These are phyloP conservation scores for Adansonia rubrostipa DNA, from an alignment of 441 rosid species.

Conservation along the genomic window DNA sequence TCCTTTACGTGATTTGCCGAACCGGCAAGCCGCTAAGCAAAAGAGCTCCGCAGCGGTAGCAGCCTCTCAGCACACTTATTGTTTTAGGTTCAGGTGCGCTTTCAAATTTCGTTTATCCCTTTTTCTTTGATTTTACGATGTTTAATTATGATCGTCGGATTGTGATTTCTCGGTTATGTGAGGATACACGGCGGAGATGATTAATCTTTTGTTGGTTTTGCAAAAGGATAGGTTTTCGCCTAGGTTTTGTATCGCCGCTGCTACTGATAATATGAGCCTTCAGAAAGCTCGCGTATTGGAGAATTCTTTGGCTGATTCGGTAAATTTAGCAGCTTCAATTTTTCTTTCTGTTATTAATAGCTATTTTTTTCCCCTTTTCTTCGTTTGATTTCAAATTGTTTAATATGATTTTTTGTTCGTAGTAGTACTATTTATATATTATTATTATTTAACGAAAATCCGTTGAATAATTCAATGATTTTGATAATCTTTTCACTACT, in stretches of 20 bases:
- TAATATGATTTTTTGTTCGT: background rate
- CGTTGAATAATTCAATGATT: too few relatives aligned
- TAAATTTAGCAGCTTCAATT: conserved; percentile 10
- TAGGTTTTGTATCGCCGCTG: conserved; percentile 80
- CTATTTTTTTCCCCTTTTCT: background rate
- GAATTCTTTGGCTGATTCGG: conserved; percentile 52
- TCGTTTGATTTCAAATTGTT: background rate
- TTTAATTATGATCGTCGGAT: background rate
- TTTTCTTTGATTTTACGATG: conserved; percentile 5
- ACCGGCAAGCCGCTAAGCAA: conserved; percentile 60
- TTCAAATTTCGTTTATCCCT: background rate
- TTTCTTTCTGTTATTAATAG: background rate
- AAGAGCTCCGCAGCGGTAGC: conserved; percentile 39
- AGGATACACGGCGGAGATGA: conserved; percentile 97
- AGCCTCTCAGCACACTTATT: conserved; percentile 59
- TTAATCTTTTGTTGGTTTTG: conserved; percentile 65
- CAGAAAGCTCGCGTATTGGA: conserved; percentile 81
- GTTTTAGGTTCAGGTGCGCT: conserved; percentile 81
- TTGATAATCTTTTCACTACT: too few relatives aligned
- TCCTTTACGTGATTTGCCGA: conserved; percentile 36
- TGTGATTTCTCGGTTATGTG: conserved; percentile 44
- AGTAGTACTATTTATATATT: background rate
- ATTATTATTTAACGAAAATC: background rate
- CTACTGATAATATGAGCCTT: conserved; percentile 93
- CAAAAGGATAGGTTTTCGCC: conserved; percentile 67